Evolutionary conservation across 2,329 filamentous ascomycete species (phyloP).

Genomic region (Akanthomyces uredinophilus): DNA sequence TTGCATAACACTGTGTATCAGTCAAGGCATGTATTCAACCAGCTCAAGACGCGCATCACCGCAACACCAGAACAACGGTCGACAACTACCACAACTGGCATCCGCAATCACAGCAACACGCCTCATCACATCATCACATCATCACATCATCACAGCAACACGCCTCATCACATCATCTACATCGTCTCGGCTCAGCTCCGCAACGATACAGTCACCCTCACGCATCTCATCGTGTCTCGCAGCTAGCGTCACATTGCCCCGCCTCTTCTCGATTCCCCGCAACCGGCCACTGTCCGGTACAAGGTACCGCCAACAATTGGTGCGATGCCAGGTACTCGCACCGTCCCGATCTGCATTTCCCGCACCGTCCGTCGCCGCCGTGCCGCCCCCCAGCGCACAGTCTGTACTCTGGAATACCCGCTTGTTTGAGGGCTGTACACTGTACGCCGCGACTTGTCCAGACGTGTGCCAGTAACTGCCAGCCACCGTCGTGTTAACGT

Average conservation of each 20-base stretch:
- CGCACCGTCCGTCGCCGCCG: slow-evolving; percentile 5
- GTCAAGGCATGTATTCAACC: too few relatives aligned
- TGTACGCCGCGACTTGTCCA: slow-evolving; percentile 1
- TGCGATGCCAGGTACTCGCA: background rate
- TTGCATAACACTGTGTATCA: too few relatives aligned
- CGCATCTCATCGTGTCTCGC: background rate
- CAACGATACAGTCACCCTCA: too few relatives aligned
- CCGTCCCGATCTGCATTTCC: slow-evolving; percentile 11
- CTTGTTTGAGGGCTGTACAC: background rate
- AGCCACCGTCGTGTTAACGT: background rate
- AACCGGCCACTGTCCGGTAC: slow-evolving; percentile 3
- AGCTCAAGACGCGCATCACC: too few relatives aligned
- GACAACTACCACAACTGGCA: too few relatives aligned
- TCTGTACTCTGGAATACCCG: background rate
- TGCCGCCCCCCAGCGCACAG: background rate
- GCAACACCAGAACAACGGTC: too few relatives aligned
- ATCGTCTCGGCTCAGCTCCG: too few relatives aligned
- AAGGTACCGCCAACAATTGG: background rate
- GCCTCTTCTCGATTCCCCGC: slow-evolving; percentile 10
- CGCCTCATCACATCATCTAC: too few relatives aligned
- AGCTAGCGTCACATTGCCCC: background rate
- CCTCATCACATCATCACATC: too few relatives aligned
- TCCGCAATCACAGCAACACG: too few relatives aligned
- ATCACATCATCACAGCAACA: too few relatives aligned
- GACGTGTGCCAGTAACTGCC: background rate